A percentile compares a stretch with the other conserved stretches of the same genome.
Evolutionary conservation across 1,284 basidiomycete species (phyloP).

Genomic region (Ganoderma multipileum): DNA sequence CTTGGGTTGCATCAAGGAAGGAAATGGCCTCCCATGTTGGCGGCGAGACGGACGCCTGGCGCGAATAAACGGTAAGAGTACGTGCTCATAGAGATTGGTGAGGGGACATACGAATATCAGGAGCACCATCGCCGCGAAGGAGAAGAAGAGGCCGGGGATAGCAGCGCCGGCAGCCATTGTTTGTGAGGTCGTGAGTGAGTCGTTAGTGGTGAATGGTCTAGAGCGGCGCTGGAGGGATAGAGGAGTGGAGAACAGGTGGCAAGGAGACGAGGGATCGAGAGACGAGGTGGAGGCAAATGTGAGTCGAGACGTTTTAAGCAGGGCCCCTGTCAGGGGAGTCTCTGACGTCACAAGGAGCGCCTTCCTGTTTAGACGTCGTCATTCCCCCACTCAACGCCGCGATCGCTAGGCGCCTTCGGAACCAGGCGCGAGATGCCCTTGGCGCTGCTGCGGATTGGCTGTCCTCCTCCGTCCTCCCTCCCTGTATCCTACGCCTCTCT

Average conservation of each 20-base stretch:
- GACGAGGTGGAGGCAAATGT: background rate
- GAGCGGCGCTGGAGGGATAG: constrained; percentile 2
- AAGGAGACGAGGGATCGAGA: constrained; percentile 14
- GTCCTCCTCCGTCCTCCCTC: background rate
- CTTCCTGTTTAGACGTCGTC: constrained; percentile 29
- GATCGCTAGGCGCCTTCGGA: background rate
- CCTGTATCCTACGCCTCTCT: background rate
- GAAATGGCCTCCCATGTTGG: constrained; percentile 77
- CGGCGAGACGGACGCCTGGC: constrained; percentile 66
- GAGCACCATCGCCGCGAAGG: constrained; percentile 69
- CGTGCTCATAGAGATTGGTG: background rate
- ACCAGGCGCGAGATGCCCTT: background rate
- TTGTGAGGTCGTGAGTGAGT: constrained; percentile 16
- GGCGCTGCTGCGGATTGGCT: background rate
- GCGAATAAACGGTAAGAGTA: constrained; percentile 5
- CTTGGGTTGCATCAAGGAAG: constrained; percentile 57
- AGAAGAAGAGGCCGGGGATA: constrained; percentile 55
- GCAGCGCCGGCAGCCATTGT: constrained; percentile 49
- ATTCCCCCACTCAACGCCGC: too few relatives aligned
- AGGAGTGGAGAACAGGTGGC: constrained; percentile 4
- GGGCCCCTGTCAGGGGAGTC: background rate
- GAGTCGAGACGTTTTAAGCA: constrained; percentile 4
- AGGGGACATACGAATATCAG: constrained; percentile 65
- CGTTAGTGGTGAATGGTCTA: constrained; percentile 1
- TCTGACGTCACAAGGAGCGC: constrained; percentile 21